Base-by-base conservation (phyloP, 148 eudicot species). In the Spergularia marina region DNA sequence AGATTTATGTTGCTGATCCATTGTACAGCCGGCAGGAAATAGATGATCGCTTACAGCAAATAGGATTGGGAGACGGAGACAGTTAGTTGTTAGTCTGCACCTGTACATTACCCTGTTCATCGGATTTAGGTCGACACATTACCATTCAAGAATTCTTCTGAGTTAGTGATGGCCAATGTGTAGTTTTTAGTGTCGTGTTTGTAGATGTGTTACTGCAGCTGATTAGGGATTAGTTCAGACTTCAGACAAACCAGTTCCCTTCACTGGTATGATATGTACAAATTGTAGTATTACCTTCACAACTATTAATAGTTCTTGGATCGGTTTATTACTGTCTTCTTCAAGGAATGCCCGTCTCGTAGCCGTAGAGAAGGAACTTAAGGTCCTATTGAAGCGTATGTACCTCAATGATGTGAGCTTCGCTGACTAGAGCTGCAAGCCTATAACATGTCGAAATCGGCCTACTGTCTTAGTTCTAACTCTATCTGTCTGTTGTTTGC, bases 31-130 rank as follows among this genome's bases (percentile, higher is more conserved):
- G n/a, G 51, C 12, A 8, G 40, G 68, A 47, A 56, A 59, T 44
- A 57, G 76, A 56, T 56, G 30, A 58, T 60, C 7, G 68, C 52
- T 57, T 12, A 68, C 16, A 14, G 65, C 49, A 36, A 65, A 72
- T 14, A 49, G 17, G 8, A 11, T 4, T 20, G 52, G 57, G 70
- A 63, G 59, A 44, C 71, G 18, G 16, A 7, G 70, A 68, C 4
- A 30, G 36, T 39, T 74, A 64, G 74, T 64, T 75, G 71, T 56
- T 76, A 76, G 79, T 75, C 58, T 58, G 65, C 65, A 76, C 39
- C 4, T 80, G 83, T 80, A 76, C 60, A 80, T 80, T 71, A 54
- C 20, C 66, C 1, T 67, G 47, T 75, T 53, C 49, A 23, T 40
- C 54, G 5, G 70, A 39, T 79, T 68, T 40, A 53, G 64, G 64